Base-by-base conservation (phyloP, 192 early-diverging fungal species). In the Gaertneriomyces semiglobifer region DNA sequence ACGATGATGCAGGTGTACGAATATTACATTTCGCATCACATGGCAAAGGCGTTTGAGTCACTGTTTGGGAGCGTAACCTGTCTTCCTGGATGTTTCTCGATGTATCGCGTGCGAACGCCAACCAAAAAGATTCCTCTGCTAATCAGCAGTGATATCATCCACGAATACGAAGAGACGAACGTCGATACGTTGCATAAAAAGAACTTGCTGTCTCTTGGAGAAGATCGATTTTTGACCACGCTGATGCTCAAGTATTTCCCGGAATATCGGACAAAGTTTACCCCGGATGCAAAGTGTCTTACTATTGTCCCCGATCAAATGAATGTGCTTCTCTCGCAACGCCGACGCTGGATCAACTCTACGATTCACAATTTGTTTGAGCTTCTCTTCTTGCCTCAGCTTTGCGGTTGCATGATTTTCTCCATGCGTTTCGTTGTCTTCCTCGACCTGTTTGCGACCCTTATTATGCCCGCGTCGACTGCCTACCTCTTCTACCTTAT, bases 1-100 rank as follows among this genome's bases (percentile, higher is more conserved):
- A 98, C 94, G 3, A 95, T 95, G 95, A 95, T 98, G 84, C 95
- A 98, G 70, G 80, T 98, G 33, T 96, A 95, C 73, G 94, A 98
- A 77, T 98, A 98, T 82, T 98, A 91, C 77, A 96, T 98, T 70
- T 91, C 89, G 44, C 95, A 98, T 82, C 93, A 98, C 70, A 80
- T 98, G 68, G 88, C 94, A 43, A 98, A 98, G 77, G 92, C 95
- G 4, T 98, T 98, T 64, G 95, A 98, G 79, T 98, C 95, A 11
- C 84, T 98, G 18, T 98, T 98, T 71, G 95, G 95, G 9, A 92
- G 89, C 19, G 95, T 98, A 14, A 94, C 95, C 3, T 98, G 95
- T 82, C 79, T 98, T 56, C 95, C 95, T 14, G 95, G 95, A 47
- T 98, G 95, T 84, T 98, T 98, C 87, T 89, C 90, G 70, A 95